Evolutionary conservation across 2,329 filamentous ascomycete species (phyloP).

Genomic region (Colletotrichum melonis): DNA sequence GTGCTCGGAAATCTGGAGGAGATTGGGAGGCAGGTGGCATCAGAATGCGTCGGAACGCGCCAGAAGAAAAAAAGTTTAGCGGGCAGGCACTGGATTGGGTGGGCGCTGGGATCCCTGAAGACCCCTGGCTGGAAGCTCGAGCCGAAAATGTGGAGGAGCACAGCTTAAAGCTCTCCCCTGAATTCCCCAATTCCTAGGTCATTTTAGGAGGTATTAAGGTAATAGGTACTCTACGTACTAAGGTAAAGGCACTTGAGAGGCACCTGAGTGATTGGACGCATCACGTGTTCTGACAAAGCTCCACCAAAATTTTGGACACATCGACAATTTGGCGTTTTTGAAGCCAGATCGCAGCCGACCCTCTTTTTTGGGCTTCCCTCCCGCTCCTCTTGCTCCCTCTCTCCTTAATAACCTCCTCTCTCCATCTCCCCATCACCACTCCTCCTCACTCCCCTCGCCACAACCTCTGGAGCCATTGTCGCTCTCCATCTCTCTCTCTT

Average conservation of each 20-base stretch:
- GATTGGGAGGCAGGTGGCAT: constrained; percentile 18
- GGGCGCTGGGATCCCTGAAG: background rate
- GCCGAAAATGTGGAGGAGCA: constrained; percentile 2
- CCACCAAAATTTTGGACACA: constrained; percentile 56
- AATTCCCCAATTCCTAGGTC: background rate
- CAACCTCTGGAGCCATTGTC: constrained; percentile 44
- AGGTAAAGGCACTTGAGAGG: background rate
- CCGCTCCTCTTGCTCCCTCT: constrained; percentile 44
- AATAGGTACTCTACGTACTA: background rate
- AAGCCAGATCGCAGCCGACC: constrained; percentile 54
- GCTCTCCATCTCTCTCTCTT: constrained; percentile 42
- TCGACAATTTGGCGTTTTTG: constrained; percentile 53
- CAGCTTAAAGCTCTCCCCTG: background rate
- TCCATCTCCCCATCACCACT: constrained; percentile 41
- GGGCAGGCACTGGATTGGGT: constrained; percentile 26
- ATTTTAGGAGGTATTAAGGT: background rate
- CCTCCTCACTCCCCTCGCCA: constrained; percentile 44
- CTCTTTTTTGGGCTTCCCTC: constrained; percentile 29
- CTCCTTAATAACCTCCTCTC: constrained; percentile 46
- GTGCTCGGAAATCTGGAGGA: background rate
- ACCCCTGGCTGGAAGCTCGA: constrained; percentile 21
- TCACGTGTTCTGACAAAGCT: constrained; percentile 44
- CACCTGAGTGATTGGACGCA: constrained; percentile 21
- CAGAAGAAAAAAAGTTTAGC: constrained; percentile 20
- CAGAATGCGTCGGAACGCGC: constrained; percentile 31